Evolutionary conservation across 2,329 filamentous ascomycete species (phyloP), one percentile per base, ranked within the genome.

Genomic region (Trichoderma guizhouense): DNA sequence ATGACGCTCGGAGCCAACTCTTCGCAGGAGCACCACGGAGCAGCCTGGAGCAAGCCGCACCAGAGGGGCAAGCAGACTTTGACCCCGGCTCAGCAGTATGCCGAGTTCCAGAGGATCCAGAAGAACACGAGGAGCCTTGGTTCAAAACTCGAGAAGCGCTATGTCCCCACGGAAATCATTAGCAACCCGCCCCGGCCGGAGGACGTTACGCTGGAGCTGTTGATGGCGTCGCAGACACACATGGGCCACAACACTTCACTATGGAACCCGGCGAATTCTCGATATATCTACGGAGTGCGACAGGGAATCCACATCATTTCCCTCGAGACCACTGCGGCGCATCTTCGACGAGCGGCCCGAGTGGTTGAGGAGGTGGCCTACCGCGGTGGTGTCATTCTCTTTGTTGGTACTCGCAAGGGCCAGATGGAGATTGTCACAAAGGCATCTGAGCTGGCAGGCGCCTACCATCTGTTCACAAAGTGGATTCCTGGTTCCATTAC

Each of bases 401-500:
- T 98, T 79, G 95, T 95, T 0, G 96, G 96, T 58, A 98, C 93
- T 6, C 88, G 95, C 34, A 87, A 89, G 70, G 94, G 93, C 1
- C 95, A 98, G 79, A 92, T 92, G 81, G 87, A 92, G 74, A 88
- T 91, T 68, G 93, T 98, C 1, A 93, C 97, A 18, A 89, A 89
- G 74, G 94, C 95, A 6, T 94, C 96, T 1, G 85, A 92, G 80
- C 82, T 97, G 73, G 89, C 94, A 0, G 87, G 89, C 72, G 94
- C 90, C 2, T 98, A 92, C 79, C 95, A 98, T 81, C 82, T 99
- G 39, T 98, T 97, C 79, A 93, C 93, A 79, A 92, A 94, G 77
- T 99, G 96, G 96, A 94, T 91, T 64, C 93, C 96, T 0, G 96
- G 96, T 1, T 90, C 89, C 73, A 93, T 99, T 78, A 98, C 96